These are phyloP conservation scores for Tetraselmis chui DNA, from an alignment of 139 green algal genomes.

Conservation along the genomic window DNA sequence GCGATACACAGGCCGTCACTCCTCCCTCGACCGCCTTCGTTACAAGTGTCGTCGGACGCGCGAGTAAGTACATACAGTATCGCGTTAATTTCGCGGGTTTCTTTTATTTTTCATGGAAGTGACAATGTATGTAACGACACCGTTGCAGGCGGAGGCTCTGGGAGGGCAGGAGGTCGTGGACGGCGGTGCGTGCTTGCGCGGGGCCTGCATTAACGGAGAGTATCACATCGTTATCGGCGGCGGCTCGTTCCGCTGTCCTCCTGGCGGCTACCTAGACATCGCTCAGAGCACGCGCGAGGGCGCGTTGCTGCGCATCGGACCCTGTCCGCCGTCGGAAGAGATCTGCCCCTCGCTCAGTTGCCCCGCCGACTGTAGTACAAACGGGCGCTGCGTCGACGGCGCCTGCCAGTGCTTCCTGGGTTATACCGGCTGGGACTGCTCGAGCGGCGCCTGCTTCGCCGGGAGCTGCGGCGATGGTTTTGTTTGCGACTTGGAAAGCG, in stretches of 20 bases:
- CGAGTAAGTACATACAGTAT: too few relatives aligned
- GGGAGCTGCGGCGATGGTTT: not conserved
- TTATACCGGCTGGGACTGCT: constrained; percentile 3
- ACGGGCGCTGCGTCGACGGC: constrained; percentile 8
- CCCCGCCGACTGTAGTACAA: constrained; percentile 4
- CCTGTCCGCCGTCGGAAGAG: not conserved
- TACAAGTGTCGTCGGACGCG: too few relatives aligned
- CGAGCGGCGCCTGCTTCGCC: not conserved
- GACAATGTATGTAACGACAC: too few relatives aligned
- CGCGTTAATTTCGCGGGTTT: too few relatives aligned
- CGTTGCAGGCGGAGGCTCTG: not conserved
- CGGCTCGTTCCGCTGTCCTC: not conserved
- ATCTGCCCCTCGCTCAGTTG: constrained; percentile 1
- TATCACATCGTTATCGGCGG: not conserved
- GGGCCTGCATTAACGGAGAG: not conserved
- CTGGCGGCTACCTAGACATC: not conserved
- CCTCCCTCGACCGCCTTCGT: too few relatives aligned
- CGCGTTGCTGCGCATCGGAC: not conserved
- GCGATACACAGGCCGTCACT: too few relatives aligned
- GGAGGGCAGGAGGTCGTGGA: not conserved
- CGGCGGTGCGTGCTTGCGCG: not conserved
- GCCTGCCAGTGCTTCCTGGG: constrained; percentile 15
- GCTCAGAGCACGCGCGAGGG: not conserved
- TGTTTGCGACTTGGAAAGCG: not conserved
- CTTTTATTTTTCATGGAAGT: too few relatives aligned